Evolutionary conservation across 2,329 filamentous ascomycete species (phyloP), one percentile per base, ranked within the genome.

Genomic region (Cercospora beticola): DNA sequence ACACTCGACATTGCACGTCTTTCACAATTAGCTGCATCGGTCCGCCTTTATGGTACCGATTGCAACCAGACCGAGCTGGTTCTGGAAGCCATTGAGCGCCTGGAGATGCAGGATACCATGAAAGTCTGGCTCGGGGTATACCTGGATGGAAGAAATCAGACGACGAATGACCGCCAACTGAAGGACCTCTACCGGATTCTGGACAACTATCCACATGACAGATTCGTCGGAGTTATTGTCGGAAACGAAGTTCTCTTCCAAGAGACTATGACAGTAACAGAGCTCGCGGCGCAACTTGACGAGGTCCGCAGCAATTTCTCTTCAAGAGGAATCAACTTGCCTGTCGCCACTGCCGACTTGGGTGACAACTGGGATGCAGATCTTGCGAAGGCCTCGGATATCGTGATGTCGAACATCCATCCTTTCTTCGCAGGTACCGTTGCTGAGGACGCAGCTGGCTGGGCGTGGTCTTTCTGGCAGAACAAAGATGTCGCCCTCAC

Each of bases 11-110:
- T 97, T 68, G 94, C 95, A 1, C 90, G 97, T 9, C 88, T 98
- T 62, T 93, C 92, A 12, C 93, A 97, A 78, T 84, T 98, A 54
- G 97, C 93, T 68, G 94, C 97, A 78, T 90, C 89, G 3, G 87
- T 98, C 59, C 90, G 94, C 7, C 85, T 97, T 0, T 98, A 98
- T 78, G 94, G 94, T 61, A 98, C 93, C 12, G 94, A 98, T 82
- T 98, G 94, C 85, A 97, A 97, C 80, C 94, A 98, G 81, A 98
- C 94, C 0, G 88, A 97, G 79, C 95, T 98, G 91, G 88, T 96
- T 0, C 83, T 98, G 8, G 90, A 95, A 75, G 90, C 94, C 21
- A 90, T 98, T 74, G 85, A 92, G 67, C 86, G 86, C 62, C 85
- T 98, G 12, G 85, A 90, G 63, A 82, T 97, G 74, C 83, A 80